Percentiles rank a stretch among this genome's conserved stretches.
phyloP scores from a whole-genome alignment of 2,329 filamentous ascomycete species.

The Epichloe bromicola region DNA sequence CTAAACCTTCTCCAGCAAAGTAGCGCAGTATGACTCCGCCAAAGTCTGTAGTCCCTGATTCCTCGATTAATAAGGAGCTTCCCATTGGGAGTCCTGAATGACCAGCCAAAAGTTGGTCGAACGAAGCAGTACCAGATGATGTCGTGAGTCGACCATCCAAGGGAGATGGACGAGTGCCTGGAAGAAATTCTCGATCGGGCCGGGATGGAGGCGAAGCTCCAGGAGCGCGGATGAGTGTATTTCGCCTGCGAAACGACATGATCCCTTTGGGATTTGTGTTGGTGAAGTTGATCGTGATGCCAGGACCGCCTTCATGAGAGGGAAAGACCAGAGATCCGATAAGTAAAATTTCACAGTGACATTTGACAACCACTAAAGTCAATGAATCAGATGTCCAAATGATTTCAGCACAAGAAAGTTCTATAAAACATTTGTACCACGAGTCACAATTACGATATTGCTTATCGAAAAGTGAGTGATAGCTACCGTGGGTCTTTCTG shows the following conservation, averaged over 20 bases:
- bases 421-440: too few relatives aligned
- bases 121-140: slow-evolving; percentile 76
- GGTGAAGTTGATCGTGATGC: not conserved
- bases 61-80: slow-evolving; percentile 67
- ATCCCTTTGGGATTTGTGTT: not conserved
- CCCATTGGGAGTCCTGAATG: slow-evolving; percentile 78
- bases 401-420: too few relatives aligned
- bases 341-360: not conserved
- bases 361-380: too few relatives aligned
- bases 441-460: not conserved
- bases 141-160: slow-evolving; percentile 78
- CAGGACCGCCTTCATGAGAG: not conserved
- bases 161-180: slow-evolving; percentile 66
- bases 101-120: slow-evolving; percentile 75
- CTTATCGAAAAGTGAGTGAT: not conserved
- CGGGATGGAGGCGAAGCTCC: slow-evolving; percentile 11
- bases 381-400: too few relatives aligned
- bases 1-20: slow-evolving; percentile 83
- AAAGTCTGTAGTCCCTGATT: slow-evolving; percentile 90
- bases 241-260: slow-evolving; percentile 48
- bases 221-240: slow-evolving; percentile 33
- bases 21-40: slow-evolving; percentile 72
- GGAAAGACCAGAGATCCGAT: not conserved
- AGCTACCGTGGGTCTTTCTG: not conserved
- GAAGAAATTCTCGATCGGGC: slow-evolving; percentile 25